Evolutionary conservation across 2,329 filamentous ascomycete genomes (phyloP).

Genomic region (Penicillium sp.): DNA sequence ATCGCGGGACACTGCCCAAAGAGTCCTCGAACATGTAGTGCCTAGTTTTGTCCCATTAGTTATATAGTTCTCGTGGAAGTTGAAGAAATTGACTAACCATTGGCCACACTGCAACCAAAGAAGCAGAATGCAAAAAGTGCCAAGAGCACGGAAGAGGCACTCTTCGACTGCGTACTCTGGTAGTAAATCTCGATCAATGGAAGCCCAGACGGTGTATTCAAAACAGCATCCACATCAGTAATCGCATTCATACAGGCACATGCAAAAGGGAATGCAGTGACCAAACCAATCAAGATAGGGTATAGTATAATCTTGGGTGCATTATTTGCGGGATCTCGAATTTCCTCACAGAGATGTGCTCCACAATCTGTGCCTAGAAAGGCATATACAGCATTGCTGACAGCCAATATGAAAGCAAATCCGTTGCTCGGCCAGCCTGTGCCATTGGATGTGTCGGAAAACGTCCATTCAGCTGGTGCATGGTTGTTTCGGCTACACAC

Average conservation of each 20-base stretch:
- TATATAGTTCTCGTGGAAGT: background rate
- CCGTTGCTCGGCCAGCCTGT: conserved; percentile 11
- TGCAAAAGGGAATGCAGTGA: conserved; percentile 10
- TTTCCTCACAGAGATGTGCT: conserved; percentile 13
- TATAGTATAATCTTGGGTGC: conserved; percentile 10
- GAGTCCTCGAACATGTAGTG: conserved; percentile 9
- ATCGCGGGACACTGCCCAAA: conserved; percentile 12
- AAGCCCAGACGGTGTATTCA: conserved; percentile 7
- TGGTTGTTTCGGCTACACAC: conserved; percentile 6
- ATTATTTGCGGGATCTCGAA: conserved; percentile 6
- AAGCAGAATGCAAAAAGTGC: conserved; percentile 14
- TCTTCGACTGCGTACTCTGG: conserved; percentile 10
- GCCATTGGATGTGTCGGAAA: conserved; percentile 4
- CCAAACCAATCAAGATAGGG: conserved; percentile 9
- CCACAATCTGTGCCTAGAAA: conserved; percentile 13
- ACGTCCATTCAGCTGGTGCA: conserved; percentile 1
- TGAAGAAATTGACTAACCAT: background rate
- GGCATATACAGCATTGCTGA: conserved; percentile 11
- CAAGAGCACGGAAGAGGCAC: conserved; percentile 3
- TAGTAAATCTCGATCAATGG: conserved; percentile 16
- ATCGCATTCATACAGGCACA: conserved; percentile 11
- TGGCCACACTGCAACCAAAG: conserved; percentile 11
- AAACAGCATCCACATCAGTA: conserved; percentile 8
- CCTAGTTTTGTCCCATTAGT: background rate
- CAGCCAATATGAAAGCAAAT: conserved; percentile 6